Evolutionary conservation across 495 filamentous ascomycete genomes (phyloP), one percentile per base, ranked within the genome.

Genomic region (Hypoxylon perforatum): DNA sequence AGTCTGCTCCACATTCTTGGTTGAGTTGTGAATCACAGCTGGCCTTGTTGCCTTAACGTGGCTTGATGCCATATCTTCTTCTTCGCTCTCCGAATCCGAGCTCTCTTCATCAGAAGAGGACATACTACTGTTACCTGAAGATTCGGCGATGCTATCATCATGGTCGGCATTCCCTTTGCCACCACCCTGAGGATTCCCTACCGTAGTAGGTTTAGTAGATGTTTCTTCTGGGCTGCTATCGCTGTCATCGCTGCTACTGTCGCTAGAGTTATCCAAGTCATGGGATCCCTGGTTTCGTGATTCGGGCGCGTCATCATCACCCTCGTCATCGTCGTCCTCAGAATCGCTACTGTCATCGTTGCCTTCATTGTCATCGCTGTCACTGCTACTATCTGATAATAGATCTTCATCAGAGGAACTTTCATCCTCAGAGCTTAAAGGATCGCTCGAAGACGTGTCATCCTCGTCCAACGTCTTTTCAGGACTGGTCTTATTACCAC

Each of bases 391-490:
- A 66, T 62, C 57, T n/a, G n/a, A n/a, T n/a, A n/a, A n/a, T n/a
- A n/a, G n/a, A n/a, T n/a, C n/a, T 15, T 6, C 15, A 3, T 15
- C 39, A 12, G 7, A 15, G 17, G 47, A 28, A 49, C 57, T 58
- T 36, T 67, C 70, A 17, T 42, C 44, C n/a, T 63, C 50, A 10
- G 64, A 71, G 35, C 57, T 68, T 33, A 42, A 42, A 15, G 46
- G 63, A 36, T 55, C 65, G 21, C 67, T 73, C 3, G 70, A 70
- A 44, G 66, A 63, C 17, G 71, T 63, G 19, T 70, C 46, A 2
- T 74, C 73, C 15, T 78, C 78, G 17, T 76, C 76, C 19, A 71
- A 70, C 9, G 62, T 76, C 39, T 76, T 74, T 1, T 78, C 70
- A 11, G 71, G 76, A 35, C 63, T 77, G 64, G 44, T 69, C 69